A percentile compares a stretch with the other conserved stretches of the same genome.
Conservation (phyloP, 176 grass and related monocot species). For the Canna indica region DNA sequence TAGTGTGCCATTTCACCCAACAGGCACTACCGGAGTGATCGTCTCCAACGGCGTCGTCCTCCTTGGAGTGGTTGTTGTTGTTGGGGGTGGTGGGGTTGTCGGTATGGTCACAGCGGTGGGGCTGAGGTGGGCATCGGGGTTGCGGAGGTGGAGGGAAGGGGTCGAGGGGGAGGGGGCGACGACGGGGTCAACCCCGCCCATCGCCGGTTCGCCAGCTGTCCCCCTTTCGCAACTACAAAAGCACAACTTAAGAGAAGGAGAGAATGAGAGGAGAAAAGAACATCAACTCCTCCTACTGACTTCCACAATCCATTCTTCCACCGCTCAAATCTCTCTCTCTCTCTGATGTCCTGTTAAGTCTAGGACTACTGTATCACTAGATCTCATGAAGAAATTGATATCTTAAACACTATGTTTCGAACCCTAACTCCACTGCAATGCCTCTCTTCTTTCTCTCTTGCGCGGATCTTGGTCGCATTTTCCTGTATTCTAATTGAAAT, state of each 20-base stretch:
- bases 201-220: constrained; percentile 23
- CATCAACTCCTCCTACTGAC: background rate
- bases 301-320: background rate
- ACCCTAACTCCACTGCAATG: background rate
- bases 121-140: no score
- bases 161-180: no score
- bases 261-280: background rate
- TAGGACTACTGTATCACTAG: background rate
- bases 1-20: no score
- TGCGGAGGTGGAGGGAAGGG: no score
- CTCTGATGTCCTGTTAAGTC: background rate
- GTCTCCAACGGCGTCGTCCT: no score
- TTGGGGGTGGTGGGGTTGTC: no score
- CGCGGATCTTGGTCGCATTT: background rate
- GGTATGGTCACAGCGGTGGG: background rate
- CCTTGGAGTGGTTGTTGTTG: no score
- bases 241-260: background rate
- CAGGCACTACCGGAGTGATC: background rate
- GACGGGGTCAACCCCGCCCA: no score
- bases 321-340: background rate
- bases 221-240: background rate
- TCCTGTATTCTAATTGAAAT: no score
- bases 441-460: background rate
- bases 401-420: background rate
- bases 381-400: background rate